Base-by-base conservation (phyloP, 371 early-diverging fungal species). In the Chytridium lagenaria region DNA sequence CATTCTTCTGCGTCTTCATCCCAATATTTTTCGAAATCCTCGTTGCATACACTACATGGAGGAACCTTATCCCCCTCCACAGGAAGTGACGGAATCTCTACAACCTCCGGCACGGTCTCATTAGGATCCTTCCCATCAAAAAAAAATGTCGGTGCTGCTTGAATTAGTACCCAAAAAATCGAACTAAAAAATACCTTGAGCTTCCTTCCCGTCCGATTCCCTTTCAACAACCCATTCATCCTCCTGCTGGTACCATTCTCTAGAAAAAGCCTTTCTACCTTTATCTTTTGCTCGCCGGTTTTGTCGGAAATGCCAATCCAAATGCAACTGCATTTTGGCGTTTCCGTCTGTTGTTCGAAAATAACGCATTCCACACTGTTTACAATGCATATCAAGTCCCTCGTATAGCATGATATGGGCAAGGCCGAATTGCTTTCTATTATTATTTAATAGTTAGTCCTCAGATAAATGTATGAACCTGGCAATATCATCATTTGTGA, bases 261-360 rank as follows among this genome's bases (percentile, higher is more conserved):
- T n/a, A n/a, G n/a, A n/a, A n/a, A n/a, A n/a, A n/a, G n/a, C n/a
- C n/a, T n/a, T n/a, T n/a, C n/a, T n/a, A n/a, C n/a, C n/a, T n/a
- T n/a, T n/a, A n/a, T n/a, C n/a, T n/a, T 93, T 93, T 78, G 87
- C 80, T 16, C 93, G 86, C 64, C 92, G 84, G 77, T 96, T 96
- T 80, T 93, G 94, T 64, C 96, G 87, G 80, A 96, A 97, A 79
- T 97, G 98, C 86, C 94, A 93, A 73, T 97, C 96, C 68, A 97
- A 75, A 81, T 97, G 98, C 34, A 88, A 86, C 73, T 89, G 89
- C 90, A 94, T 91, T 75, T 89, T 89, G 50, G 80, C 81, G 75
- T 90, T 85, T 5, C 94, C 93, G 38, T 88, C 89, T 10, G 84
- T 87, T 16, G 87, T 86, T 63, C 88, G 86, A 12, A 88, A 85